Evolutionary conservation across 257 asterid genomes (phyloP).

Genomic region (Coffea eugenioides): DNA sequence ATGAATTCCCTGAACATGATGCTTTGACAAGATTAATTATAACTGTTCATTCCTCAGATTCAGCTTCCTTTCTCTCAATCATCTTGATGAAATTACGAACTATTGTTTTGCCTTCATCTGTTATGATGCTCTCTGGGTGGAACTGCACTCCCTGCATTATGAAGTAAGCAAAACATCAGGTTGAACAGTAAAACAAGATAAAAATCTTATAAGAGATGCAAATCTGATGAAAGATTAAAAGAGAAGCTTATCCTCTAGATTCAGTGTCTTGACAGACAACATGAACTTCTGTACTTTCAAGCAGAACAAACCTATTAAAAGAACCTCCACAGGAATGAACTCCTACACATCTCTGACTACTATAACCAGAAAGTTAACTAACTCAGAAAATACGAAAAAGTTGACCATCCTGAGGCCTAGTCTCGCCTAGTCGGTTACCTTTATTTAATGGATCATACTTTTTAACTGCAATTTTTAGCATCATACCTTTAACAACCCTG

Average conservation of each 20-base stretch:
- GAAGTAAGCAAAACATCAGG: slow-evolving; percentile 1
- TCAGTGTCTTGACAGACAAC: background rate
- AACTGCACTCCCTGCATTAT: slow-evolving; percentile 81
- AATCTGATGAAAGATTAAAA: background rate
- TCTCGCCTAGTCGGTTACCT: background rate
- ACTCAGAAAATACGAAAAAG: background rate
- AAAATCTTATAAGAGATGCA: background rate
- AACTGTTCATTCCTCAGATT: slow-evolving; percentile 27
- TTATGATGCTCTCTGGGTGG: slow-evolving; percentile 88
- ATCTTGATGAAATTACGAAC: slow-evolving; percentile 66
- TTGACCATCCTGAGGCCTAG: background rate
- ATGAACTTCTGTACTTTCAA: background rate
- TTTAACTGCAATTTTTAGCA: background rate
- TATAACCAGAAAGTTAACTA: background rate
- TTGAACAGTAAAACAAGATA: background rate
- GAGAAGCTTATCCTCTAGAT: background rate
- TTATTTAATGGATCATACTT: background rate
- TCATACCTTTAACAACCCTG: background rate
- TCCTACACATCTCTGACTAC: background rate
- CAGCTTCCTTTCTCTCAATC: slow-evolving; percentile 69
- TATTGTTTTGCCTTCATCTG: slow-evolving; percentile 68
- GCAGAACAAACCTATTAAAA: background rate
- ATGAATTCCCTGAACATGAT: background rate
- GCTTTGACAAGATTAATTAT: background rate
- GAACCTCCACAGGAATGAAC: background rate